Conservation (phyloP, 495 filamentous ascomycete genomes). For the Aspergillus panamensis region DNA sequence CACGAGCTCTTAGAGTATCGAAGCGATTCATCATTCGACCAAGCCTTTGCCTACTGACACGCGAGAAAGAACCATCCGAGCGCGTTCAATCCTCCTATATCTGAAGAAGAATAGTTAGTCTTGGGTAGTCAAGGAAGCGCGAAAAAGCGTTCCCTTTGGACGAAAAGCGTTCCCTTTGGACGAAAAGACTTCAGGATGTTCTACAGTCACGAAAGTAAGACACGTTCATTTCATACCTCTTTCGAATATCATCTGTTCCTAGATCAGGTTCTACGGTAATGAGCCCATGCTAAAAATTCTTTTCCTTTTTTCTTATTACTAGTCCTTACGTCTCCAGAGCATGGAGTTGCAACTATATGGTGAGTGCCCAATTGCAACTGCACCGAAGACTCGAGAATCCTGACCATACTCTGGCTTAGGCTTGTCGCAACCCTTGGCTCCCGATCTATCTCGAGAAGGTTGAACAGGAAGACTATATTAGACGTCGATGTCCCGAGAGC, state of each 20-base stretch:
- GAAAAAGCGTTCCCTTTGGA: background rate
- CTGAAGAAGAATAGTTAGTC: no score
- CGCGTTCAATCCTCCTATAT: no score
- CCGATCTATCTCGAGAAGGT: conserved; percentile 64
- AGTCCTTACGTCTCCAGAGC: conserved; percentile 85
- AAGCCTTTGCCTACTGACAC: no score
- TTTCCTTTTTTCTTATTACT: background rate
- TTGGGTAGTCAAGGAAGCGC: no score
- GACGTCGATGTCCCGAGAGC: conserved; percentile 84
- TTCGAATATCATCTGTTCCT: background rate
- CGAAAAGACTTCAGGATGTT: conserved; percentile 59
- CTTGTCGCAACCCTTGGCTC: conserved; percentile 86
- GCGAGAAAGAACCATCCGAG: no score
- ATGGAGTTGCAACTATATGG: conserved; percentile 95
- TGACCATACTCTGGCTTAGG: conserved; percentile 47
- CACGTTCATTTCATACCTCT: background rate
- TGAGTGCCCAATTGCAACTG: conserved; percentile 32
- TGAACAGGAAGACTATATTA: conserved; percentile 84
- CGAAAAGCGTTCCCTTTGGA: background rate
- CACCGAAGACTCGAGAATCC: background rate
- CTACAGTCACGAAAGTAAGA: conserved; percentile 84
- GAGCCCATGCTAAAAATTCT: background rate
- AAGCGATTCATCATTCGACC: no score
- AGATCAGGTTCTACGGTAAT: background rate
- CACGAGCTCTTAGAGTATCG: no score